Evolutionary conservation across 2,329 filamentous ascomycete genomes (phyloP), one percentile per base, ranked within the genome.

Genomic region (Monosporascus sp.): DNA sequence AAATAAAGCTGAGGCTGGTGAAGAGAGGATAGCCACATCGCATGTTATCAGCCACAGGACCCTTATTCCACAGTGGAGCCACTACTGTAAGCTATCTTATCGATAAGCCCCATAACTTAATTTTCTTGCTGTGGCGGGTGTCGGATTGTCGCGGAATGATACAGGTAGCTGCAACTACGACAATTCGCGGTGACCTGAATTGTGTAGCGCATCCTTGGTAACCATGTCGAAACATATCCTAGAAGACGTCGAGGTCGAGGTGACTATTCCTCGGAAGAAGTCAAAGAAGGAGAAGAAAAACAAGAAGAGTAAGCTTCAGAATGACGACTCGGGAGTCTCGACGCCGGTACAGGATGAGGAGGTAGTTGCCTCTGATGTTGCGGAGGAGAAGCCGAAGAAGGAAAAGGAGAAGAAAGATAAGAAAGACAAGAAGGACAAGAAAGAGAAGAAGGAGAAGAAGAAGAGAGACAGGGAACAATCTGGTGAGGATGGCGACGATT

Each of bases 261-360:
- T 56, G 9, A 53, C 55, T n/a, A 39, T 67, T 15, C 57, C 66
- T 35, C 64, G 65, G 50, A 74, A 75, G 62, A 74, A 73, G 63
- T 70, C 71, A 22, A 71, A 73, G 62, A 71, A 72, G 59, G 63
- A 67, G 24, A 68, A 65, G 56, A 68, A 70, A 60, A 56, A 56
- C 54, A 67, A 68, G 58, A 50, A 54, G 18, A 63, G 63, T 38
- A 63, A 65, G 47, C 57, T 50, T 7, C 50, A 35, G 8, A 47
- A 52, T 14, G 38, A 38, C 8, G 54, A 47, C 11, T 38, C 22
- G 37, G 48, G 24, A 37, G 37, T n/a, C 46, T 39, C n/a, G 60
- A 55, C 25, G 52, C 52, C 6, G 57, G 58, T 27, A 54, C 52
- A 2, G 60, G 60, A 8, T 22, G 43, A 31, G 24, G 43, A 31